Conservation (phyloP, 2,329 filamentous ascomycete genomes). For the Neopestalotiopsis clavispora region DNA sequence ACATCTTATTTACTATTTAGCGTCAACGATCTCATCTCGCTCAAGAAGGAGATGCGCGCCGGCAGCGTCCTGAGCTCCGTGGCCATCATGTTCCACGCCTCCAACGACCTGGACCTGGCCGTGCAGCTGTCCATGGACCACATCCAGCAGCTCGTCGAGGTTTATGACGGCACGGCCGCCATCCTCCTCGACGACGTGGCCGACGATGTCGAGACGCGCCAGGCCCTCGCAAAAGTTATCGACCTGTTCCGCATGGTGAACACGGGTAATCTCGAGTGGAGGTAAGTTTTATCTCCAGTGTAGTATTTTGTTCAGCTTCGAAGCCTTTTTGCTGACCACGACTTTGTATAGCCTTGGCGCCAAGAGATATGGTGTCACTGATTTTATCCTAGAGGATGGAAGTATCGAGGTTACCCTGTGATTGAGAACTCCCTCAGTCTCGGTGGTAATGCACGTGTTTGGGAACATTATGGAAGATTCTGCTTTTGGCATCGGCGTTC, state of each 20-base stretch:
- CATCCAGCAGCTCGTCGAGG: constrained; percentile 25
- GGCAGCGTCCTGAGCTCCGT: constrained; percentile 33
- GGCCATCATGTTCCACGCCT: constrained; percentile 32
- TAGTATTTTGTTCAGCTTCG: too few relatives aligned
- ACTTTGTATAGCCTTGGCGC: constrained; percentile 4
- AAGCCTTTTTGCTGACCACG: neutral
- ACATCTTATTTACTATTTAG: constrained; percentile 12
- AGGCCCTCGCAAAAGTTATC: constrained; percentile 26
- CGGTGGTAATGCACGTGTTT: neutral
- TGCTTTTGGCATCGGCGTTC: neutral
- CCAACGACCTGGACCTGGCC: constrained; percentile 28
- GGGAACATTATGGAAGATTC: neutral
- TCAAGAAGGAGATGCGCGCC: constrained; percentile 31
- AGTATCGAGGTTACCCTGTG: constrained; percentile 8
- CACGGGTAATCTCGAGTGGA: constrained; percentile 31
- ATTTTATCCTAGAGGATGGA: constrained; percentile 7
- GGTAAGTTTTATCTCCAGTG: constrained; percentile 21
- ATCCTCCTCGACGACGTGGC: constrained; percentile 22
- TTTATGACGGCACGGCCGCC: constrained; percentile 28
- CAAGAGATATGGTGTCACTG: constrained; percentile 6
- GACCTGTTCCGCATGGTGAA: constrained; percentile 26
- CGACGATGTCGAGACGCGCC: constrained; percentile 19
- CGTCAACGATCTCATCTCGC: constrained; percentile 33
- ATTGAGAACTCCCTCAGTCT: neutral
- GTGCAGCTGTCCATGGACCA: constrained; percentile 31